Base-by-base conservation (phyloP, 2,329 filamentous ascomycete genomes). In the Aspergillus quadrilineatus region DNA sequence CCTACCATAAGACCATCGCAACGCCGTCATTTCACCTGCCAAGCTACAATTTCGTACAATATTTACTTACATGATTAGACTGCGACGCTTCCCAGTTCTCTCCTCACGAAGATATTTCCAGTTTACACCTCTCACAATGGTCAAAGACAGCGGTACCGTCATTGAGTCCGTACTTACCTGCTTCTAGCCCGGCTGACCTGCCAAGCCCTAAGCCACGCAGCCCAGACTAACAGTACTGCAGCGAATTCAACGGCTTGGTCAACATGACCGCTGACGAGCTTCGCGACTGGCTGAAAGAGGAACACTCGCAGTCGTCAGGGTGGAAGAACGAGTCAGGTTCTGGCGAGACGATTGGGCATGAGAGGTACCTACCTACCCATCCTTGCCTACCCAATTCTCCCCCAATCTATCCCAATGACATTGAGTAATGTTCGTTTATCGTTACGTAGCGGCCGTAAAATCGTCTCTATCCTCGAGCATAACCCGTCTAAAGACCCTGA, bases 281-380 rank as follows among this genome's bases (percentile, higher is more conserved):
- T 14, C 78, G 85, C 63, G 75, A 79, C 26, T 88, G 85, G 86
- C 79, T 88, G 26, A 78, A 82, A 59, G 77, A 79, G 6, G 78
- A 81, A n/a, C 78, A 84, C 32, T 87, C 84, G 8, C 76, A 77
- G 47, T 78, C 75, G 15, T 79, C 85, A 1, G 85, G 86, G 2
- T 87, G 83, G 85, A 71, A 71, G 41, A 86, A 86, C 62, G 80
- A 83, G 52, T 79, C 78, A 3, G 37, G 39, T 3, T 29, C 22
- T n/a, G 83, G 82, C 7, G 85, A 89, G 69, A 85, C 83, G 0
- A 76, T 88, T 34, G 85, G 85, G 0, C 85, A 89, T 63, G 84
- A 82, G 65, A 79, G 77, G 79, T 22, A 22, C 22, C 22, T 22
- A 22, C 3, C 2, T 79, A 66, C 26, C 17, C 17, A 17, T 17